These are phyloP conservation scores for Phytophthora pistaciae DNA, from an alignment of 352 stramenopile species.

Conservation along the genomic window DNA sequence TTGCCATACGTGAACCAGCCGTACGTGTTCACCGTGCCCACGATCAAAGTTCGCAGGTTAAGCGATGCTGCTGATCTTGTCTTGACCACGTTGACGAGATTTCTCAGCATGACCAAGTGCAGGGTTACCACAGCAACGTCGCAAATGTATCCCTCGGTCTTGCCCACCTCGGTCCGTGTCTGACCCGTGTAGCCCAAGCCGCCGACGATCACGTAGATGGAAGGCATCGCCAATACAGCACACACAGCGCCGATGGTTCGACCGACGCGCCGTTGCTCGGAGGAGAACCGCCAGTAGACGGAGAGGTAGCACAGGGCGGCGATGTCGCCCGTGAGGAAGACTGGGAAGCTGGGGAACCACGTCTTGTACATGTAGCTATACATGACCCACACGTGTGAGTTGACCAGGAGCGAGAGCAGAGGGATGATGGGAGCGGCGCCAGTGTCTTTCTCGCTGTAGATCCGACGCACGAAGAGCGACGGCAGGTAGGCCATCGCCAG, in stretches of 20 bases:
- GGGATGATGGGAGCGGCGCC: constrained; percentile 10
- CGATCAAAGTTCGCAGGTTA: constrained; percentile 40
- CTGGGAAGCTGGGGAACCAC: constrained; percentile 34
- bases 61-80: constrained; percentile 44
- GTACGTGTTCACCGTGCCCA: constrained; percentile 50
- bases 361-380: constrained; percentile 25
- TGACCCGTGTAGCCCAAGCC: constrained; percentile 25
- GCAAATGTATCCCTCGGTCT: constrained; percentile 36
- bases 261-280: constrained; percentile 6
- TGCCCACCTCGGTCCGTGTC: constrained; percentile 14
- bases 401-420: constrained; percentile 18
- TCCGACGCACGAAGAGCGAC: constrained; percentile 19
- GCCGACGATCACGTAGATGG: constrained; percentile 27
- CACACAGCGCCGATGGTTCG: constrained; percentile 1
- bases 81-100: constrained; percentile 36
- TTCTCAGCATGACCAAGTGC: constrained; percentile 48
- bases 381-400: constrained; percentile 25
- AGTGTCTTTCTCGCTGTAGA: constrained; percentile 9
- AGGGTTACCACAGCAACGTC: constrained; percentile 35
- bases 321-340: constrained; percentile 35
- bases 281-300: constrained; percentile 29
- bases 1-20: constrained; percentile 52
- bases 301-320: constrained; percentile 23
- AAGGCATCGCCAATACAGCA: constrained; percentile 14
- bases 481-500: constrained; percentile 21